Evolutionary conservation across 768 basidiomycete species (phyloP).

Genomic region (Amanita molliuscula): DNA sequence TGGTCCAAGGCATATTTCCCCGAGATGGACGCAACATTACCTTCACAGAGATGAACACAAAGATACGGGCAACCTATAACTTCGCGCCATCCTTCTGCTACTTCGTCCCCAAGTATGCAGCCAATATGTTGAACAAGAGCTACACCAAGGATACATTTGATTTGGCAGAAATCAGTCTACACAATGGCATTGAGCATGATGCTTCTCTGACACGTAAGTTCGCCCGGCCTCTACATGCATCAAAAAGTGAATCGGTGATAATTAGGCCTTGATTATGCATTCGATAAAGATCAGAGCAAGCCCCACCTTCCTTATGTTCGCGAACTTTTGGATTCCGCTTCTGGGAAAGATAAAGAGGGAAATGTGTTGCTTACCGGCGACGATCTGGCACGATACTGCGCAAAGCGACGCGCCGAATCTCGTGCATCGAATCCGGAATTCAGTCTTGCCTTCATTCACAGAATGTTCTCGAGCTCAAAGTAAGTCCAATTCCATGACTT

Average conservation of each 20-base stretch:
- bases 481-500: constrained; percentile 14
- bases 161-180: constrained; percentile 55
- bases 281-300: constrained; percentile 27
- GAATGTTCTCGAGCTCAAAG: constrained; percentile 32
- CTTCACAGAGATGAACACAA: constrained; percentile 37
- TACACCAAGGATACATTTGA: constrained; percentile 55
- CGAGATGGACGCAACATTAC: constrained; percentile 59
- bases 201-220: constrained; percentile 50
- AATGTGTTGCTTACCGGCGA: constrained; percentile 21
- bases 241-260: background rate
- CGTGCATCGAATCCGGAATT: constrained; percentile 29
- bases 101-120: constrained; percentile 54
- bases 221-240: constrained; percentile 6
- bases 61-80: constrained; percentile 53
- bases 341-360: constrained; percentile 26
- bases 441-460: constrained; percentile 24
- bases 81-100: constrained; percentile 58
- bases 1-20: constrained; percentile 44
- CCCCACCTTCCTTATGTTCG: constrained; percentile 25
- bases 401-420: constrained; percentile 34
- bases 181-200: constrained; percentile 72
- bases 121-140: constrained; percentile 42
- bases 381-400: constrained; percentile 30
- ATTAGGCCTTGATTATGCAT: constrained; percentile 41
- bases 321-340: constrained; percentile 29